A percentile compares a stretch with the other conserved stretches of the same genome.
Conservation (phyloP, 495 filamentous ascomycete species). For the Pseudotulostoma volvatum region DNA sequence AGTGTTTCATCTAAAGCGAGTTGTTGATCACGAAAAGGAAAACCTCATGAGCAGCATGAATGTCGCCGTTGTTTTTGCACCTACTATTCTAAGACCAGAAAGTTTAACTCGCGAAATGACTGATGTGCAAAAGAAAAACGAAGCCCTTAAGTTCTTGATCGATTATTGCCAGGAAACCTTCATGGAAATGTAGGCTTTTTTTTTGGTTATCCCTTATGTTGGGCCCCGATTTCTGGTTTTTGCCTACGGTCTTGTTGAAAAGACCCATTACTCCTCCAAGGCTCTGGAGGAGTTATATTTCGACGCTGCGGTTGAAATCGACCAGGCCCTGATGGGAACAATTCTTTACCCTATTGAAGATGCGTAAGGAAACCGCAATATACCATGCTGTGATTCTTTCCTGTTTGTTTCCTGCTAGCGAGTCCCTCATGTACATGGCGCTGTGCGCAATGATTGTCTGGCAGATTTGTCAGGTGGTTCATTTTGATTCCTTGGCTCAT, state of each 20-base stretch:
- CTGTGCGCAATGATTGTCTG: too few relatives aligned
- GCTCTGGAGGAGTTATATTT: not conserved
- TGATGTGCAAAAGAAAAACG: constrained; percentile 84
- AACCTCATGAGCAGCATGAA: constrained; percentile 94
- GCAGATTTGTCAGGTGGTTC: too few relatives aligned
- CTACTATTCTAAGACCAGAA: constrained; percentile 85
- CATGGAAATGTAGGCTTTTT: constrained; percentile 23
- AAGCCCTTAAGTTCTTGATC: constrained; percentile 76
- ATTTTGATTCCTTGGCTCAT: constrained; percentile 1
- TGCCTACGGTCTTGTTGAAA: not conserved
- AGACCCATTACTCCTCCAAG: too few relatives aligned
- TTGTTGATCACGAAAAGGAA: constrained; percentile 63
- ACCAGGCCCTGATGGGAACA: too few relatives aligned
- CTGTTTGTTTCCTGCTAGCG: too few relatives aligned
- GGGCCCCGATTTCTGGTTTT: too few relatives aligned
- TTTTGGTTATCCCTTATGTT: constrained; percentile 5
- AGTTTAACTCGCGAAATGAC: constrained; percentile 87
- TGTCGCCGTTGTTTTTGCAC: constrained; percentile 91
- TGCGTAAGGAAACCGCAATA: too few relatives aligned
- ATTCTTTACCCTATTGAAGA: too few relatives aligned
- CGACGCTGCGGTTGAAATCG: too few relatives aligned
- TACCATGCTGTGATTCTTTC: too few relatives aligned
- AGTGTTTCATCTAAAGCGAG: constrained; percentile 82
- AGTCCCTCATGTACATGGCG: too few relatives aligned
- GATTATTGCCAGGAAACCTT: constrained; percentile 75